Base-by-base conservation (phyloP, 148 eudicot species). In the Amaranthus hypochondriacus region DNA sequence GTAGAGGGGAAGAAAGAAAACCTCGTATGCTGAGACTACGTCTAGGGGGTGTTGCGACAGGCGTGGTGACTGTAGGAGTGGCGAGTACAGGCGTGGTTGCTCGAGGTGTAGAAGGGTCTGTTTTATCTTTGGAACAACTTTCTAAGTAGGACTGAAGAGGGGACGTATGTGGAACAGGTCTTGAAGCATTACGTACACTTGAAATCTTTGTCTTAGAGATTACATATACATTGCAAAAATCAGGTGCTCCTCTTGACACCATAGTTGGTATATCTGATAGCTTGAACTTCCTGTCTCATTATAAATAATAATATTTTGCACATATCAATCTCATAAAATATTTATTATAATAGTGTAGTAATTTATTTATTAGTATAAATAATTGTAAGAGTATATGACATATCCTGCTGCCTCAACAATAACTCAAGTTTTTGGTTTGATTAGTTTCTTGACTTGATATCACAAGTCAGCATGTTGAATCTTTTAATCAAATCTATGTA, bases 141-240 rank as follows among this genome's bases (percentile, higher is more conserved):
- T 86, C 82, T 66, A 88, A 66, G 72, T 89, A 87, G 58, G 74
- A 76, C 11, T 76, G 67, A 70, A 94, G 92, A 42, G 98, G 96
- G 56, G 97, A 91, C 43, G 77, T 47, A 66, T 85, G 79, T 39
- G 97, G 88, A 59, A 86, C 92, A 60, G 86, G 51, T 39, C 89
- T 87, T 54, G 88, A 79, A 58, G 97, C 89, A 75, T 89, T 87
- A 42, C 80, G 78, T 44, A 90, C 86, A 1, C 88, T 76, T 51
- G 97, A 87, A 50, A 91, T 79, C 85, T 91, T 89, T 73, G 86
- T 75, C 81, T 94, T 91, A 55, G 94, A 88, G 82, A 94, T 85
- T 56, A 91, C 90, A 74, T 88, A 91, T 63, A 91, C 88, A 9
- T 87, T 89, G 82, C 98, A 91, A 81, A 94, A 94, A 77, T 91